Conservation (phyloP, 1,284 basidiomycete genomes). For the Porodaedalea pini region DNA sequence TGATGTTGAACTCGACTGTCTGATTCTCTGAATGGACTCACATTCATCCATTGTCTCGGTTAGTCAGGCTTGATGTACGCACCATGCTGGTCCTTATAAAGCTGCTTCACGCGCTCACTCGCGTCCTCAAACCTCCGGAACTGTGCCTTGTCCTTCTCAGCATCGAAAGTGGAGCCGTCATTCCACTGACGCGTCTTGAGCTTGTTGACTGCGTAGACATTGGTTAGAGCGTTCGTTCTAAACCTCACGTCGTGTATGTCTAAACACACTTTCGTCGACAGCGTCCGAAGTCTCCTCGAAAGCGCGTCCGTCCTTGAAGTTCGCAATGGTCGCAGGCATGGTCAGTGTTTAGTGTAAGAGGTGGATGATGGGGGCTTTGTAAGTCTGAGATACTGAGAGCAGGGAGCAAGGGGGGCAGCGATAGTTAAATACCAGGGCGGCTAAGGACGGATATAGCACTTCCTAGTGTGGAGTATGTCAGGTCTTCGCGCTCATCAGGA, state of each 20-base stretch:
- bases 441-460: background rate
- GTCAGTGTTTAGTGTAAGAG: background rate
- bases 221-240: background rate
- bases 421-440: background rate
- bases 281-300: constrained; percentile 69
- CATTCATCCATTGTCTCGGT: constrained; percentile 1
- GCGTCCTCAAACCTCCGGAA: constrained; percentile 75
- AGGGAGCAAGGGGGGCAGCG: background rate
- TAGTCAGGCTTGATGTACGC: constrained; percentile 21
- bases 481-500: background rate
- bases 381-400: background rate
- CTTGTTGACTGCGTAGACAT: constrained; percentile 11
- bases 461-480: background rate
- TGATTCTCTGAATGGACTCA: constrained; percentile 62
- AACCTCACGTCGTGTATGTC: background rate
- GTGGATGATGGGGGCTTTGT: background rate
- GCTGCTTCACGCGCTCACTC: constrained; percentile 81
- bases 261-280: constrained; percentile 60
- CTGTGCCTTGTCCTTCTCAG: constrained; percentile 70
- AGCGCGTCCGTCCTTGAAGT: constrained; percentile 29
- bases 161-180: constrained; percentile 62
- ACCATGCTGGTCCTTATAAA: constrained; percentile 88
- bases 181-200: constrained; percentile 42
- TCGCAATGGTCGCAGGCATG: background rate
- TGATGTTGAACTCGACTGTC: constrained; percentile 80